Evolutionary conservation across 164 flowering plant genomes (phyloP), one percentile per base, ranked within the genome.

Genomic region (Vitis riparia): DNA sequence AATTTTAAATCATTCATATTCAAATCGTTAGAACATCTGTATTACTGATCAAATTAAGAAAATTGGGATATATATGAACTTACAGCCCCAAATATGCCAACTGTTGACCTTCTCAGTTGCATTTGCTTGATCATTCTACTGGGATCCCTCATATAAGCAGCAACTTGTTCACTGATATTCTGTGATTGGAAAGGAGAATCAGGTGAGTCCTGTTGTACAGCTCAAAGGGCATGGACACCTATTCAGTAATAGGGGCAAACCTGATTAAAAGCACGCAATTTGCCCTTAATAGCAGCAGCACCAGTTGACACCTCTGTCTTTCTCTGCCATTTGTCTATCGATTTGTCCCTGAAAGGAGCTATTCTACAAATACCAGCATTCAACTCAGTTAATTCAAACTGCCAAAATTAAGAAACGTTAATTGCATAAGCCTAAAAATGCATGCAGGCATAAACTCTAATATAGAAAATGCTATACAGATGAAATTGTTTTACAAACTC

Each of bases 251-350:
- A 62, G 49, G 30, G 23, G 48, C 78, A 76, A 67, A 95, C 98
- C 98, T 95, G 99, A 78, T 90, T 95, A 78, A 95, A 93, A 69
- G 99, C 99, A 14, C 88, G 88, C 27, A 88, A 82, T 69, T 87
- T 93, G 59, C 85, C 83, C 78, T 79, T 93, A 29, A 86, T 83
- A 59, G 91, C 97, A 77, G 97, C 96, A 71, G 88, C 98, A 78
- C 98, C 98, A 59, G 91, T 90, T 63, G 94, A 85, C 70, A 96
- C 91, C 69, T 91, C 92, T 47, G 93, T 83, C 82, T 89, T 91
- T 79, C 95, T 89, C 76, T 96, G 97, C 99, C 99, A 93, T 80
- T 93, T 96, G 76, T 96, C 93, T 50, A 93, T 75, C 29, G 97
- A 85, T 67, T 78, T 89, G 78, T 93, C 76, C 80, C 97, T 86